Percentiles rank a stretch among this genome's conserved stretches.
These are phyloP conservation scores for Tetracladium marchalianum DNA, from an alignment of 495 filamentous ascomycete species.

Conservation along the genomic window DNA sequence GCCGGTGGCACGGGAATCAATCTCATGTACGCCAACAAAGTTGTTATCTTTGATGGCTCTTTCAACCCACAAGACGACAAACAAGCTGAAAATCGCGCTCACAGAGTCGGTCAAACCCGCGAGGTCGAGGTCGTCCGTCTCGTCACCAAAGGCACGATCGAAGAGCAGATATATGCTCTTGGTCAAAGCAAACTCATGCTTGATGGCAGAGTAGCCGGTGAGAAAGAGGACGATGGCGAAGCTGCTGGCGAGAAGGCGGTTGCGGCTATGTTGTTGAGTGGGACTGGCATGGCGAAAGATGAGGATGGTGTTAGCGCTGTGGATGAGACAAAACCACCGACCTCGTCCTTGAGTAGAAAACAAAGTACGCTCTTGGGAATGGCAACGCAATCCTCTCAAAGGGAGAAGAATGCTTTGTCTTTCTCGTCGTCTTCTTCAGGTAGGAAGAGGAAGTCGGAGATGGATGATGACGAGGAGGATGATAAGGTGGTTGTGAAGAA, in stretches of 20 bases:
- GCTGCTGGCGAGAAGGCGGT: slow-evolving; percentile 51
- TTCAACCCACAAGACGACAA: slow-evolving; percentile 97
- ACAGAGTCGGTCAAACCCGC: slow-evolving; percentile 82
- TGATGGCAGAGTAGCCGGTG: slow-evolving; percentile 71
- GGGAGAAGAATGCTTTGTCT: no score
- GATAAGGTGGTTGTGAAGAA: no score
- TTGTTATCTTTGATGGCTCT: slow-evolving; percentile 89
- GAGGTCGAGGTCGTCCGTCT: slow-evolving; percentile 79
- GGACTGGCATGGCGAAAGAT: slow-evolving; percentile 1
- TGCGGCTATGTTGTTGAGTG: slow-evolving; percentile 49
- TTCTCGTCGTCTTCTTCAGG: no score
- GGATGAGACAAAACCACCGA: background rate
- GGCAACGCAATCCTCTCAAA: no score
- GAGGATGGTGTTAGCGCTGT: background rate
- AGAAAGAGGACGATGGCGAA: slow-evolving; percentile 36
- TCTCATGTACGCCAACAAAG: slow-evolving; percentile 88
- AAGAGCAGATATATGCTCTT: slow-evolving; percentile 83
- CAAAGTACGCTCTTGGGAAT: no score
- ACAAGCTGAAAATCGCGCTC: slow-evolving; percentile 92
- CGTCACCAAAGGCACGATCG: slow-evolving; percentile 75
- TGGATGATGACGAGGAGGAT: no score
- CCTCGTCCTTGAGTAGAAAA: no score
- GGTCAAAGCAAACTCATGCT: slow-evolving; percentile 89
- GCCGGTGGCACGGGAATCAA: slow-evolving; percentile 95
- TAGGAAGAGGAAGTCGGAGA: no score